Evolutionary conservation across 2,329 filamentous ascomycete species (phyloP).

Genomic region (Claviceps monticola): DNA sequence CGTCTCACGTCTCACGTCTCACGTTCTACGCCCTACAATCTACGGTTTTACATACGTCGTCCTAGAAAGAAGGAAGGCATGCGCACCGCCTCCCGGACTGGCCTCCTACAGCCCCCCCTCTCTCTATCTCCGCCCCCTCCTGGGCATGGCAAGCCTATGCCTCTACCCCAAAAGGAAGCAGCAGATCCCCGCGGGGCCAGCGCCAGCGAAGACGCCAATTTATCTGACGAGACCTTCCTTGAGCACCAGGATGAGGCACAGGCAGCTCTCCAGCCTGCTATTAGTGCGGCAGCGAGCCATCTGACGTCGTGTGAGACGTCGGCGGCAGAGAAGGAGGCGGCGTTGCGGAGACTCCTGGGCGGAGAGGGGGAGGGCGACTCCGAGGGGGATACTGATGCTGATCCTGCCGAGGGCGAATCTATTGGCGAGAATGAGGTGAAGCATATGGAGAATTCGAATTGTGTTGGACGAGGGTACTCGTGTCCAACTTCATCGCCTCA

Average conservation of each 20-base stretch:
- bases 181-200: constrained; percentile 1
- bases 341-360: constrained; percentile 29
- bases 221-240: constrained; percentile 13
- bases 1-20: no score
- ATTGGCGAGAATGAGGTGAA: no score
- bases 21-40: no score
- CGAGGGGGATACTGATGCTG: constrained; percentile 10
- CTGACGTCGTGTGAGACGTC: constrained; percentile 41
- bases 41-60: no score
- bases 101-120: not conserved
- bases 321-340: constrained; percentile 43
- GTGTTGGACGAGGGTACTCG: not conserved
- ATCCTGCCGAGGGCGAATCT: constrained; percentile 1
- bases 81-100: no score
- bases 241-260: constrained; percentile 41
- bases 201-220: constrained; percentile 6
- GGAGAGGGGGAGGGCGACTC: constrained; percentile 8
- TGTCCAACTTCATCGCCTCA: not conserved
- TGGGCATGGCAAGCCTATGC: not conserved
- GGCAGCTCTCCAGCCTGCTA: constrained; percentile 43
- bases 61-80: no score
- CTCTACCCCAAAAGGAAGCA: not conserved
- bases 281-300: constrained; percentile 42
- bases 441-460: no score
- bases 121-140: not conserved